Conservation (phyloP, 2,329 filamentous ascomycete genomes). For the Rhynchosporium agropyri region DNA sequence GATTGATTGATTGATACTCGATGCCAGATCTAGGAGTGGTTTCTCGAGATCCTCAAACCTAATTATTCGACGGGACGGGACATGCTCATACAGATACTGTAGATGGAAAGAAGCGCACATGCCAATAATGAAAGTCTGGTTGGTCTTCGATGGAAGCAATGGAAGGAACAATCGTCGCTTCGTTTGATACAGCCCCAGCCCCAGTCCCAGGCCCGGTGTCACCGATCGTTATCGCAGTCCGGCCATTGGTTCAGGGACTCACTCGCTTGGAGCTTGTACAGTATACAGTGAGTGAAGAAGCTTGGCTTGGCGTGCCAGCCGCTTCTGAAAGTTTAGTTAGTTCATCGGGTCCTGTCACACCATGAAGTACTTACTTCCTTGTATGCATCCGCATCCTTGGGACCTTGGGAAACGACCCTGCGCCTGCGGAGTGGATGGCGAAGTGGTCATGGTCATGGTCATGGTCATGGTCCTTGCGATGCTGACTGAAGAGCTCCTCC, state of each 20-base stretch:
- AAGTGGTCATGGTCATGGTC: neutral
- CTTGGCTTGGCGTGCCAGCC: neutral
- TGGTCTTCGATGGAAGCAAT: neutral
- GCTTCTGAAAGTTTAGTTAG: slow-evolving; percentile 10
- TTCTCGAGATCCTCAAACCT: neutral
- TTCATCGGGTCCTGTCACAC: neutral
- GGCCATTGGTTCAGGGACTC: slow-evolving; percentile 26
- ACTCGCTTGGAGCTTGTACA: slow-evolving; percentile 9
- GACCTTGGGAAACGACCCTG: slow-evolving; percentile 14
- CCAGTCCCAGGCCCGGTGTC: slow-evolving; percentile 27
- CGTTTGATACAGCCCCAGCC: slow-evolving; percentile 14
- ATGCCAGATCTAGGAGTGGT: slow-evolving; percentile 6
- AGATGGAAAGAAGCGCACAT: too few relatives aligned
- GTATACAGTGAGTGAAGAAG: neutral
- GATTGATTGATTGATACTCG: neutral
- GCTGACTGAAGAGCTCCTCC: neutral
- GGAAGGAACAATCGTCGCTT: too few relatives aligned
- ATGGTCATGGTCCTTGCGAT: too few relatives aligned
- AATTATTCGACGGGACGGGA: neutral
- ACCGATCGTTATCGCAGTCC: slow-evolving; percentile 33
- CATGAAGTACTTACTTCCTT: too few relatives aligned
- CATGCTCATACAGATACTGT: slow-evolving; percentile 13
- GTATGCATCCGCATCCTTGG: neutral
- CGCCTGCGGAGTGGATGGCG: slow-evolving; percentile 21
- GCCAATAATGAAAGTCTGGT: slow-evolving; percentile 10